Evolutionary conservation across 352 stramenopile genomes (phyloP).

Genomic region (Globisporangium yorkense): DNA sequence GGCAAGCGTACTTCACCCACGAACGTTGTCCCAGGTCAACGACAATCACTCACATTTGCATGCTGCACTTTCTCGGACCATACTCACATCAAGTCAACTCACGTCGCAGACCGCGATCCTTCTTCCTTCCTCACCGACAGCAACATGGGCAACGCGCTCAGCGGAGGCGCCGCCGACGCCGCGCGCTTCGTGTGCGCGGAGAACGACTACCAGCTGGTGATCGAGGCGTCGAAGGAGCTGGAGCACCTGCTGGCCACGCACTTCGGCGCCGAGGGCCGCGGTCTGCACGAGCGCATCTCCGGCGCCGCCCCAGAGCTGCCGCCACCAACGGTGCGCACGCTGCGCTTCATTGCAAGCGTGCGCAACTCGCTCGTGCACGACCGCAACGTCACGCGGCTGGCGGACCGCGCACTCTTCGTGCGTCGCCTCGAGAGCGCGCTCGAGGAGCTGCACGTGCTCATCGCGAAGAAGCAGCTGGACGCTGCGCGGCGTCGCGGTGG

Average conservation of each 20-base stretch:
- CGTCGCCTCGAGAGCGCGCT: slow-evolving; percentile 48
- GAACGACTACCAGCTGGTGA: slow-evolving; percentile 82
- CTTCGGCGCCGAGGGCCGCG: slow-evolving; percentile 59
- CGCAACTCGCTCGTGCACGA: slow-evolving; percentile 82
- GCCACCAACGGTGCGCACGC: slow-evolving; percentile 41
- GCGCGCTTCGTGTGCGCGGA: slow-evolving; percentile 25
- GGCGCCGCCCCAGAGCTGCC: slow-evolving; percentile 37
- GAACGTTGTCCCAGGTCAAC: too few species aligned
- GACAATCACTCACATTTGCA: neutral
- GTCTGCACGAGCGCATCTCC: slow-evolving; percentile 71
- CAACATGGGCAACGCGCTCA: slow-evolving; percentile 2
- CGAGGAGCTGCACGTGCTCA: slow-evolving; percentile 53
- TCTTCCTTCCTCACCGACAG: neutral
- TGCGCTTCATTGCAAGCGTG: slow-evolving; percentile 77
- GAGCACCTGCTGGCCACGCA: slow-evolving; percentile 60
- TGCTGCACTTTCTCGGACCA: neutral
- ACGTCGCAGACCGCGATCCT: neutral
- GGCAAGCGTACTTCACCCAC: too few species aligned
- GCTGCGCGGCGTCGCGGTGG: neutral
- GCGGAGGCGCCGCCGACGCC: neutral
- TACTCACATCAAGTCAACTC: neutral
- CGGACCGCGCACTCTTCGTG: slow-evolving; percentile 63
- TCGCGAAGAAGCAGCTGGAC: slow-evolving; percentile 46
- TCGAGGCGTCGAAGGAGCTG: slow-evolving; percentile 78
- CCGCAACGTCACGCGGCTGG: slow-evolving; percentile 44